Evolutionary conservation across 2,329 filamentous ascomycete genomes (phyloP).

Genomic region (Botrytis hyacinthi): DNA sequence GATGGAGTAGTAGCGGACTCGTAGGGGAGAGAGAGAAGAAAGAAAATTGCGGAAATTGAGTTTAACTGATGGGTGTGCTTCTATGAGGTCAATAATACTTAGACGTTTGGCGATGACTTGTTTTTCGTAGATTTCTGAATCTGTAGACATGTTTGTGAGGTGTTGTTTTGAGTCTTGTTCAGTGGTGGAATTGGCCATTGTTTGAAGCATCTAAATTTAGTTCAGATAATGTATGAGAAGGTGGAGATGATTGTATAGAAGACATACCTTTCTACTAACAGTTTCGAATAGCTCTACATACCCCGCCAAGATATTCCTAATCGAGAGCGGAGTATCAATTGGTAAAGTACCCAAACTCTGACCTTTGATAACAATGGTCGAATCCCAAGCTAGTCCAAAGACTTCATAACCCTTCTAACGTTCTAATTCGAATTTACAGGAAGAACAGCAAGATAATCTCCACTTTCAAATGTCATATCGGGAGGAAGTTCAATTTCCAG

Average conservation of each 20-base stretch:
- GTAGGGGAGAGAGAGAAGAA: not conserved
- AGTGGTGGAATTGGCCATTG: not conserved
- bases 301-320: not conserved
- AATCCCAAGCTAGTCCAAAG: conserved; percentile 61
- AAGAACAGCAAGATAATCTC: conserved; percentile 74
- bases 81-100: conserved; percentile 67
- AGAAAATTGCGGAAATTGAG: not conserved
- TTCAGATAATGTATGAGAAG: not conserved
- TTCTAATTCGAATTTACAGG: conserved; percentile 65
- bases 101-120: conserved; percentile 41
- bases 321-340: not conserved
- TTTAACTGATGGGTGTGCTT: conserved; percentile 49
- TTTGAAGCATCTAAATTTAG: not conserved
- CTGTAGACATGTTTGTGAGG: not conserved
- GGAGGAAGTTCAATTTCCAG: conserved; percentile 57
- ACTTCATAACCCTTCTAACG: conserved; percentile 56
- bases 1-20: not conserved
- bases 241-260: not conserved
- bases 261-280: not conserved
- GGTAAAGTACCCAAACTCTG: not conserved
- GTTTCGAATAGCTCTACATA: conserved; percentile 3
- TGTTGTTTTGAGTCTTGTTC: not conserved
- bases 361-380: not conserved
- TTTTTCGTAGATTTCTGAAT: not conserved
- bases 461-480: conserved; percentile 64